These are phyloP conservation scores for Penicillium paxilli DNA, from an alignment of 495 filamentous ascomycete genomes.

Conservation along the genomic window DNA sequence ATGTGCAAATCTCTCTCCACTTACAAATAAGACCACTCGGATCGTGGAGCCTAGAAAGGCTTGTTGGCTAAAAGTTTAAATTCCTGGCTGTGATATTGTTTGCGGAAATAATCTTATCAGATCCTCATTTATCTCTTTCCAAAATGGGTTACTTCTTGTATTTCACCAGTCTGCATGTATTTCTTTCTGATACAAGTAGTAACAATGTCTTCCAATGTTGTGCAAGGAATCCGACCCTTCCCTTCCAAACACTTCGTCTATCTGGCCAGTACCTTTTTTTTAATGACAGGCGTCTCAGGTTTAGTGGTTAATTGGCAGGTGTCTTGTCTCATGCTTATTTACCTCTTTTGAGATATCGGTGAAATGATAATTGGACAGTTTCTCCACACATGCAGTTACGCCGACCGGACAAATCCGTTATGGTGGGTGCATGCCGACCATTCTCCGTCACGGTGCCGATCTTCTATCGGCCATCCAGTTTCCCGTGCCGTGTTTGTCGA, in stretches of 20 bases:
- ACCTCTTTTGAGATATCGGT: conserved; percentile 1
- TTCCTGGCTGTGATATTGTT: not conserved
- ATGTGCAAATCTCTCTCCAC: not conserved
- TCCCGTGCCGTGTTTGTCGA: not conserved
- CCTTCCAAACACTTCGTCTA: no score
- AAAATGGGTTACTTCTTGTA: no score
- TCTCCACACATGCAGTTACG: conserved; percentile 7
- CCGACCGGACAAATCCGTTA: not conserved
- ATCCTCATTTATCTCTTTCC: not conserved
- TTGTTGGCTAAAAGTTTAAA: not conserved
- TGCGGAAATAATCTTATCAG: conserved; percentile 3
- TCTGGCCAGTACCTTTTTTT: no score
- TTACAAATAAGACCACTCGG: conserved; percentile 4
- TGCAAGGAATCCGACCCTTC: no score
- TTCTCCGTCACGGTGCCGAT: not conserved
- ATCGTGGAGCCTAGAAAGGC: not conserved
- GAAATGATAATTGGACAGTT: not conserved
- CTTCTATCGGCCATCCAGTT: not conserved
- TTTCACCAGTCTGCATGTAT: no score
- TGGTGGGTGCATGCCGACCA: not conserved
- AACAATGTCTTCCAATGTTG: no score
- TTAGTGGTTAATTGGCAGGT: not conserved
- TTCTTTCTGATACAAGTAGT: no score
- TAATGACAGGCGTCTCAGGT: not conserved
- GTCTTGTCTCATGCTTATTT: not conserved